These are phyloP conservation scores for Hypoxylon sp. DNA, from an alignment of 2,329 filamentous ascomycete species.

Conservation along the genomic window DNA sequence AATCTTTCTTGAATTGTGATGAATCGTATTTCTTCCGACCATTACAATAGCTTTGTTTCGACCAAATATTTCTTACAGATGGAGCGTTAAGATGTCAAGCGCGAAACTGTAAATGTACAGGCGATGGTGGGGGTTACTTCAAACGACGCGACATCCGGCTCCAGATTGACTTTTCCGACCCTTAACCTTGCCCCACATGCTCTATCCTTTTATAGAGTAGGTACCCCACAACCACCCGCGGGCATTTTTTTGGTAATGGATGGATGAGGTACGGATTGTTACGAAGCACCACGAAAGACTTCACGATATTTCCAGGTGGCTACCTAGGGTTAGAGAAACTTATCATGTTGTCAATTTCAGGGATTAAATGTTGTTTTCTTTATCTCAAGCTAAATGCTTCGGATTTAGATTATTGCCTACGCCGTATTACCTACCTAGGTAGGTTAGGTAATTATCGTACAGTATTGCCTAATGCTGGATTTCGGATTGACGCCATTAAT, in stretches of 20 bases:
- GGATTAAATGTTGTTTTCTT: neutral
- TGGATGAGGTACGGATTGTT: neutral
- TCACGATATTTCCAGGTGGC: too few species aligned
- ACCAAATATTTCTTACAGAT: conserved; percentile 7
- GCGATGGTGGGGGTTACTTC: conserved; percentile 26
- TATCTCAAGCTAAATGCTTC: neutral
- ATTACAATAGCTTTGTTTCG: neutral
- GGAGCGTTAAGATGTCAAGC: conserved; percentile 4
- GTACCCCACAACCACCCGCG: neutral
- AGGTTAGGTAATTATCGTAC: neutral
- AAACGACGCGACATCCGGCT: conserved; percentile 21
- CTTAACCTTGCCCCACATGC: neutral
- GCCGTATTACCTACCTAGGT: neutral
- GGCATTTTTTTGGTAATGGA: too few species aligned
- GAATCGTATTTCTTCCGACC: neutral
- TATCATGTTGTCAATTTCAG: neutral
- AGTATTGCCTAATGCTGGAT: conserved; percentile 17
- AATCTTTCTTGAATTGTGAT: neutral
- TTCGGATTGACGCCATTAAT: conserved; percentile 9
- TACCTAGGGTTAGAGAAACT: neutral
- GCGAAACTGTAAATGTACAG: neutral
- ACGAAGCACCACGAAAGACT: neutral
- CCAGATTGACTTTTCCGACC: conserved; percentile 23
- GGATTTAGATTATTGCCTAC: neutral
- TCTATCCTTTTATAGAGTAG: neutral